Percentiles rank a stretch among this genome's conserved stretches.
phyloP scores from a whole-genome alignment of 2,329 filamentous ascomycete genomes.

The Penicillium sp. region DNA sequence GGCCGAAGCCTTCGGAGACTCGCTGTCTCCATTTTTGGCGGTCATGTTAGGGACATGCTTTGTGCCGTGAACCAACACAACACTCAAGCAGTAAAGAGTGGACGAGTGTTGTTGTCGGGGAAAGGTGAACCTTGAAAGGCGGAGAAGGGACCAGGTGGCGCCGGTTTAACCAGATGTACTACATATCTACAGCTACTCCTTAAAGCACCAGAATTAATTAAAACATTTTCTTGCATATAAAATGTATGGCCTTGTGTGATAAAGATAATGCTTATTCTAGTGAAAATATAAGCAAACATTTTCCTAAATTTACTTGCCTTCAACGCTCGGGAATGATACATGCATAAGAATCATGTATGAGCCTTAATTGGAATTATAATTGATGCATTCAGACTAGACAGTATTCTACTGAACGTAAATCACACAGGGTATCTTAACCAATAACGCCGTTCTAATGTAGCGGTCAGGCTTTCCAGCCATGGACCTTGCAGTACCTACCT shows the following conservation, averaged over 20 bases:
- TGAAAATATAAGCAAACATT: no score
- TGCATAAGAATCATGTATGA: not conserved
- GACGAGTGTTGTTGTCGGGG: constrained; percentile 11
- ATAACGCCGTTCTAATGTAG: constrained; percentile 24
- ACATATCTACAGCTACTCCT: not conserved
- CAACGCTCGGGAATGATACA: not conserved
- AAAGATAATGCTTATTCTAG: not conserved
- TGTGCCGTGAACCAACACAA: constrained; percentile 13
- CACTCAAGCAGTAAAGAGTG: constrained; percentile 4
- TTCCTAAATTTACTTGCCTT: no score
- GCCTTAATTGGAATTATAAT: not conserved
- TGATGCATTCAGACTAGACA: not conserved
- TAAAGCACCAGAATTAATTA: not conserved
- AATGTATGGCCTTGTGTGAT: not conserved
- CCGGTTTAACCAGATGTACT: not conserved
- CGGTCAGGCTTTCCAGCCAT: constrained; percentile 7
- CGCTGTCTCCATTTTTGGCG: constrained; percentile 32
- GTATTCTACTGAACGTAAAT: constrained; percentile 1
- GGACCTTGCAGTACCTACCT: constrained; percentile 1
- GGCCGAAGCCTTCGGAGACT: constrained; percentile 26
- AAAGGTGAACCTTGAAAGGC: constrained; percentile 18
- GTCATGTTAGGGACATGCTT: constrained; percentile 40
- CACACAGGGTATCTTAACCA: constrained; percentile 28
- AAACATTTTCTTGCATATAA: not conserved
- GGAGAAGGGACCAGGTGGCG: constrained; percentile 20